Evolutionary conservation across 78 protist species (phyloP).

Genomic region (Monocercomonoides exilis): DNA sequence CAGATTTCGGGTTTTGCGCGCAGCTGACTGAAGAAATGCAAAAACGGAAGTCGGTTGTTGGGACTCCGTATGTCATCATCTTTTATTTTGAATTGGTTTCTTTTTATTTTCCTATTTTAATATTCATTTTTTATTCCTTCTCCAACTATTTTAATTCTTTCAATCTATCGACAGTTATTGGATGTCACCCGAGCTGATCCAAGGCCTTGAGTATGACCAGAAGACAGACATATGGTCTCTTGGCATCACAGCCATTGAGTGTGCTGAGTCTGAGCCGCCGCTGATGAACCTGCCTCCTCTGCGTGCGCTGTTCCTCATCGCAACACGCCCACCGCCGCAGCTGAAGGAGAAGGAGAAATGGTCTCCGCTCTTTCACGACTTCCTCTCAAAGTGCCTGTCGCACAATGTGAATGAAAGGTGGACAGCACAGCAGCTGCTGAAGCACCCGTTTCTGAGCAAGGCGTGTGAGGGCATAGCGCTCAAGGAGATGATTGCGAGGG

Average conservation of each 20-base stretch:
- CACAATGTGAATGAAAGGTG: conserved; percentile 46
- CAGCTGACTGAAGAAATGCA: conserved; percentile 67
- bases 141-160: not conserved
- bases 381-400: conserved; percentile 52
- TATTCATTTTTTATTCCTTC: not conserved
- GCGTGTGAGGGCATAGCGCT: too few relatives aligned
- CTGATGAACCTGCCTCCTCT: conserved; percentile 70
- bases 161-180: conserved; percentile 62
- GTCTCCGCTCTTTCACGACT: conserved; percentile 57
- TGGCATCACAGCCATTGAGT: conserved; percentile 79
- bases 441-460: conserved; percentile 49
- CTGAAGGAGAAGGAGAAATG: conserved; percentile 53
- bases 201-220: conserved; percentile 71
- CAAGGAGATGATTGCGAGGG: too few relatives aligned
- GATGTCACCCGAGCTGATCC: conserved; percentile 89
- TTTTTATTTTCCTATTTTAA: not conserved
- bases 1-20: conserved; percentile 87
- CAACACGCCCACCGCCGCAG: conserved; percentile 74
- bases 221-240: conserved; percentile 83
- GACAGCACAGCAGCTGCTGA: conserved; percentile 22
- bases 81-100: not conserved
- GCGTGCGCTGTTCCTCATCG: conserved; percentile 78
- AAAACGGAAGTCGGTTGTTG: conserved; percentile 77
- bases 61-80: conserved; percentile 61
- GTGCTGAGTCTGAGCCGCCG: conserved; percentile 86